Percentiles rank a stretch among this genome's conserved stretches.
phyloP scores from a whole-genome alignment of 495 filamentous ascomycete species.

The Penicillium chermesinum region DNA sequence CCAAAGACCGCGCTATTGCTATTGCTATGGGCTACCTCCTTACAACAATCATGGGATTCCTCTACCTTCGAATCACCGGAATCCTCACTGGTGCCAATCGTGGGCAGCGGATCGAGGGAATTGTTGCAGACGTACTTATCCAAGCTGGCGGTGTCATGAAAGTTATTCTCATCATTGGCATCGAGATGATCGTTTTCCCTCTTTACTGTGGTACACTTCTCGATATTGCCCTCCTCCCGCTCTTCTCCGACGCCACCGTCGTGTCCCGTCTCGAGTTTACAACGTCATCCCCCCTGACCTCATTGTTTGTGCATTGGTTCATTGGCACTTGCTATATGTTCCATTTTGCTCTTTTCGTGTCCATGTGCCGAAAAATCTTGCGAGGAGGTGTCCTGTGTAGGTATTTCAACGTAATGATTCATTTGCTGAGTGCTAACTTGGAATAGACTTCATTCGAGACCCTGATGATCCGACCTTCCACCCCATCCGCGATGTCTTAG shows the following conservation, averaged over 20 bases:
- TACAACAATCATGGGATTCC: slow-evolving; percentile 63
- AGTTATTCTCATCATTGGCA: slow-evolving; percentile 96
- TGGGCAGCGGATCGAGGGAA: slow-evolving; percentile 67
- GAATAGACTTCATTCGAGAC: slow-evolving; percentile 88
- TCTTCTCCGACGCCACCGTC: slow-evolving; percentile 76
- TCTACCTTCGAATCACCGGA: slow-evolving; percentile 69
- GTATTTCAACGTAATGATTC: slow-evolving; percentile 19
- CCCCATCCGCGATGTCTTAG: slow-evolving; percentile 92
- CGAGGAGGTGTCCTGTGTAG: slow-evolving; percentile 84
- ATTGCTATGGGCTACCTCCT: slow-evolving; percentile 76
- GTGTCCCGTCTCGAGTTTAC: slow-evolving; percentile 72
- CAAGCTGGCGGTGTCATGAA: slow-evolving; percentile 97
- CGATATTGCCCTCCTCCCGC: slow-evolving; percentile 80
- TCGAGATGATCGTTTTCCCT: slow-evolving; percentile 98
- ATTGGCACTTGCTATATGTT: slow-evolving; percentile 99
- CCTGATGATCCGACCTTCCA: slow-evolving; percentile 98
- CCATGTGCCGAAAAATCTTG: slow-evolving; percentile 98
- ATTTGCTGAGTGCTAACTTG: slow-evolving; percentile 5
- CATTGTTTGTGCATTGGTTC: slow-evolving; percentile 97
- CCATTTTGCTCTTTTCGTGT: slow-evolving; percentile 96
- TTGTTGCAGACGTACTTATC: slow-evolving; percentile 75
- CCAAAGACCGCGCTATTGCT: slow-evolving; percentile 70
- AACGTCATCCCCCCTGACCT: slow-evolving; percentile 69
- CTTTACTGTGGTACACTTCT: slow-evolving; percentile 91
- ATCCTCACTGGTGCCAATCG: slow-evolving; percentile 60